Evolutionary conservation across 768 basidiomycete genomes (phyloP), one percentile per base, ranked within the genome.

Genomic region (Rhodotorula babjevae): DNA sequence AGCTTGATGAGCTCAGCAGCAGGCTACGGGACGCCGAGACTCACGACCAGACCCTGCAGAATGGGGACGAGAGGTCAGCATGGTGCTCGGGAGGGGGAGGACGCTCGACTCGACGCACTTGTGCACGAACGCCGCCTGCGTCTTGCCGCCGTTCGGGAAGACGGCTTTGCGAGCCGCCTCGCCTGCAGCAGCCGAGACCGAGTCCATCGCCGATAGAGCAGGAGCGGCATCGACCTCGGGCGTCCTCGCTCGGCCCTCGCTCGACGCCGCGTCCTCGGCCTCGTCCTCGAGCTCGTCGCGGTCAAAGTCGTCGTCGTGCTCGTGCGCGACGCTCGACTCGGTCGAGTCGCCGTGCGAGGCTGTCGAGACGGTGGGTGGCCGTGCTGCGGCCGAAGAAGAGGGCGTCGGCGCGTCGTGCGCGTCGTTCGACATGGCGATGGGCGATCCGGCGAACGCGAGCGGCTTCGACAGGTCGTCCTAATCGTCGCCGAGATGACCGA

Each of bases 121-220:
- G 55, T 61, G 49, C 5, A 72, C 71, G 44, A 72, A 72, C 2
- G 71, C 65, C 0, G 71, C 71, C 33, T 72, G 71, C 23, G 71
- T 64, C 33, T 72, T 58, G 11, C 65, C 65, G 6, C 25, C 25
- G 14, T 58, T 29, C 5, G 55, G 66, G 1, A 58, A 46, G 0
- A 60, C 16, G 0, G 25, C n/a, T 21, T n/a, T 29, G 50, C 50
- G 50, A 3, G 53, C 53, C n/a, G 53, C 53, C n/a, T 55, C 53
- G 14, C 53, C n/a, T 14, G 53, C 53, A 0, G 53, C 53, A 2
- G 53, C 53, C 8, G 53, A 55, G n/a, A 56, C 18, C n/a, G 29
- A 16, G n/a, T 27, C 65, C 15, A 21, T 0, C 36, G 55, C 46
- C 0, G 65, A 12, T 11, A 33, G 7, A 18, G 55, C 46, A 2